These are phyloP conservation scores for Phalaenopsis hybrid DNA, from an alignment of 116 monocot genomes.

Conservation along the genomic window DNA sequence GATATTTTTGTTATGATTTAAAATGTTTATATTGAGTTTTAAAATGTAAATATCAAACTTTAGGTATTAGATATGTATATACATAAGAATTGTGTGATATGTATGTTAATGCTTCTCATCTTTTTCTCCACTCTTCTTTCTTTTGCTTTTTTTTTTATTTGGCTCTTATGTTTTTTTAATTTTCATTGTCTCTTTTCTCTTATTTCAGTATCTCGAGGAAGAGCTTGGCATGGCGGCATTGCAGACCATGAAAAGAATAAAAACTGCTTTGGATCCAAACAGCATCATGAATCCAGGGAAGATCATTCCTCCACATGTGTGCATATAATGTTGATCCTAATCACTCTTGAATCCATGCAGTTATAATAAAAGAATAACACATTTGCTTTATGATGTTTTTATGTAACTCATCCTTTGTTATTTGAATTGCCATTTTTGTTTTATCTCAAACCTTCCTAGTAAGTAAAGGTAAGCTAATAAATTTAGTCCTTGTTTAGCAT, in stretches of 20 bases:
- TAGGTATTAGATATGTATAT: too few species aligned
- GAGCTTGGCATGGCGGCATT: constrained; percentile 79
- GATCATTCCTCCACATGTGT: constrained; percentile 88
- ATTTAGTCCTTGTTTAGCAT: too few species aligned
- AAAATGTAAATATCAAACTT: too few species aligned
- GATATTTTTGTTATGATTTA: too few species aligned
- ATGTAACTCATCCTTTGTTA: background rate
- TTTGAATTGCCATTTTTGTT: background rate
- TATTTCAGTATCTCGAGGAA: constrained; percentile 79
- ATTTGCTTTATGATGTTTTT: background rate
- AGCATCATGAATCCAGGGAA: constrained; percentile 98
- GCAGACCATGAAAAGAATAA: constrained; percentile 96
- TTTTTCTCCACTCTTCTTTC: too few species aligned
- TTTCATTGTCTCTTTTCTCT: background rate
- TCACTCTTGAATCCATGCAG: background rate
- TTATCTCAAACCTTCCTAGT: too few species aligned
- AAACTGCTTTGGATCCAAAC: constrained; percentile 77
- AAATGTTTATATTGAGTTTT: too few species aligned
- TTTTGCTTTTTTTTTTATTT: too few species aligned
- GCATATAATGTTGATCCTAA: constrained; percentile 29
- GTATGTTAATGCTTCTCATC: too few species aligned
- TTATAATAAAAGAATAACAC: background rate
- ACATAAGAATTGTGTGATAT: too few species aligned
- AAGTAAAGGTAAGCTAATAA: too few species aligned
- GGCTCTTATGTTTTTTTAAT: background rate